Conservation (phyloP, 2,329 filamentous ascomycete genomes). For the Cytospora piceicola region DNA sequence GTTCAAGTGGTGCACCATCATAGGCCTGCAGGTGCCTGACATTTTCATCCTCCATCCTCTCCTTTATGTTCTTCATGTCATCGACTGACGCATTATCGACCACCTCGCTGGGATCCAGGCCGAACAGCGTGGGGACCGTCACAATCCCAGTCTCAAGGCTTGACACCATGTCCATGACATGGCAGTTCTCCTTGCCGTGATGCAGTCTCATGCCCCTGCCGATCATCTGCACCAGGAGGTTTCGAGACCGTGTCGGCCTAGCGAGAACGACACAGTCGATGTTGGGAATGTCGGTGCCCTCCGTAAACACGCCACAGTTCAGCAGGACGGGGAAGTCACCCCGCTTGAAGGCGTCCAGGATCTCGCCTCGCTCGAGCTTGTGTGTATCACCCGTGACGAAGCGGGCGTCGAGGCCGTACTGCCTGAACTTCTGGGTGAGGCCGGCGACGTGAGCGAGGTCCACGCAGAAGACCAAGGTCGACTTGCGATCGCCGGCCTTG, state of each 20-base stretch:
- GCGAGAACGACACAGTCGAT: constrained; percentile 92
- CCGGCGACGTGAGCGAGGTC: constrained; percentile 80
- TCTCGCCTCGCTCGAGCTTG: constrained; percentile 67
- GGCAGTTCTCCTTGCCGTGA: constrained; percentile 82
- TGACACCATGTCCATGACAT: constrained; percentile 95
- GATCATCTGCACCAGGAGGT: constrained; percentile 96
- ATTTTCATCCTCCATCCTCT: constrained; percentile 51
- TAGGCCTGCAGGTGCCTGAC: constrained; percentile 37
- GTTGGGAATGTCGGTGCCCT: constrained; percentile 97
- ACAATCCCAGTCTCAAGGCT: constrained; percentile 82
- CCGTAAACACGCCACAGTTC: constrained; percentile 95
- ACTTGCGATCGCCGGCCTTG: constrained; percentile 73
- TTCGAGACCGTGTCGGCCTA: constrained; percentile 88
- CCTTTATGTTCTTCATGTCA: constrained; percentile 61
- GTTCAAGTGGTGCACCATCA: constrained; percentile 4
- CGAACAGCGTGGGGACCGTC: constrained; percentile 89
- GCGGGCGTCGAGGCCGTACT: constrained; percentile 77
- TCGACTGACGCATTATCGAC: constrained; percentile 68
- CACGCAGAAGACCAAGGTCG: constrained; percentile 92
- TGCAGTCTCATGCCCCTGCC: constrained; percentile 87
- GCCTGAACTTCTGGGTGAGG: constrained; percentile 76
- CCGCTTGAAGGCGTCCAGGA: constrained; percentile 74
- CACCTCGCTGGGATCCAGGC: constrained; percentile 81
- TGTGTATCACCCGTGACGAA: constrained; percentile 85
- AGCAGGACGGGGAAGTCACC: constrained; percentile 84